Evolutionary conservation across 2,329 filamentous ascomycete species (phyloP).

Genomic region (Lasiodiplodia gonubiensis): DNA sequence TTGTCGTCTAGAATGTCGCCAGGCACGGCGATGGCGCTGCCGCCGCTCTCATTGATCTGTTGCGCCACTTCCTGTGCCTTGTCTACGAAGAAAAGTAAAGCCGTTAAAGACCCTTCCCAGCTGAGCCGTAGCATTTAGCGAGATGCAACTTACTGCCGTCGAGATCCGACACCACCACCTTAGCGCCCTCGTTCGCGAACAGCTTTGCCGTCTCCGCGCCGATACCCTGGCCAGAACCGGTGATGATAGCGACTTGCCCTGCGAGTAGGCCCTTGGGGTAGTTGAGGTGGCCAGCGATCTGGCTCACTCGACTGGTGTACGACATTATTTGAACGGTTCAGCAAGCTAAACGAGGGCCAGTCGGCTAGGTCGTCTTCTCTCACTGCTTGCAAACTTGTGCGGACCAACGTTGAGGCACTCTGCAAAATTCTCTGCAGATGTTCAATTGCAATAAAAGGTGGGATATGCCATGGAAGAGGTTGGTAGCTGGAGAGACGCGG

Average conservation of each 20-base stretch:
- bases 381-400: background rate
- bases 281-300: constrained; percentile 80
- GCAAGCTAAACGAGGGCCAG: background rate
- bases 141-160: constrained; percentile 62
- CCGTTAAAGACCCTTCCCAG: background rate
- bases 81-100: constrained; percentile 50
- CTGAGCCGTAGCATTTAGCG: background rate
- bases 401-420: background rate
- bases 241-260: constrained; percentile 86
- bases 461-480: background rate
- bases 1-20: constrained; percentile 76
- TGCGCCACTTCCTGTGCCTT: constrained; percentile 73
- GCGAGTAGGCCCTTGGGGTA: constrained; percentile 79
- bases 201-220: constrained; percentile 81
- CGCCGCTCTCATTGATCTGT: constrained; percentile 70
- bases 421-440: background rate
- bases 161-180: constrained; percentile 83
- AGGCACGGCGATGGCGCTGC: constrained; percentile 72
- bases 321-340: constrained; percentile 21
- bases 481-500: background rate
- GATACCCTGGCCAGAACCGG: constrained; percentile 84
- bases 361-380: background rate
- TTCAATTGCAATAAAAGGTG: background rate
- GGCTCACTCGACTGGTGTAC: constrained; percentile 62
- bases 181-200: constrained; percentile 87